phyloP scores from a whole-genome alignment of 2,329 filamentous ascomycete species.

The Stenocarpella maydis region DNA sequence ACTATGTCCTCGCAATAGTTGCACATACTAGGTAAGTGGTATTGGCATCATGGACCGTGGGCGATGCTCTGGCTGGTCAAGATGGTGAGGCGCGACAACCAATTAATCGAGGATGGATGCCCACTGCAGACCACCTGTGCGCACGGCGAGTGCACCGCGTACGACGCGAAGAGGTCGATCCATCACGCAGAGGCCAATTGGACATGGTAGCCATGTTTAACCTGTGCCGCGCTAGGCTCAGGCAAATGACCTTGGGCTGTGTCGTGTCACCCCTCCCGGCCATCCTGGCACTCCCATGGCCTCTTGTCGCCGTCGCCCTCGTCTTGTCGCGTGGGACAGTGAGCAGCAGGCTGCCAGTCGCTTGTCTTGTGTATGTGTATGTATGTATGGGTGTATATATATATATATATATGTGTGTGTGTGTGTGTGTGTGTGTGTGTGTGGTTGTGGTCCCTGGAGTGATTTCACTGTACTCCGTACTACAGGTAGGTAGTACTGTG shows the following conservation, averaged over 20 bases:
- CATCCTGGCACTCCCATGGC: background rate
- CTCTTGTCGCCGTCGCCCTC: background rate
- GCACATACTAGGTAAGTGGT: too few relatives aligned
- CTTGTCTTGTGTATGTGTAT: too few relatives aligned
- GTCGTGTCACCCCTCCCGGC: constrained; percentile 27
- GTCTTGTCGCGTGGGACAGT: background rate
- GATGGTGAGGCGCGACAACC: background rate
- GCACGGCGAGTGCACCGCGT: too few relatives aligned
- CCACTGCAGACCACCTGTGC: background rate
- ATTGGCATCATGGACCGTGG: background rate
- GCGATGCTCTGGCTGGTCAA: background rate
- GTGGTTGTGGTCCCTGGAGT: too few relatives aligned
- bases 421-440: too few relatives aligned
- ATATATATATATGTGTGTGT: too few relatives aligned
- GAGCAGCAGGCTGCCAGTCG: background rate
- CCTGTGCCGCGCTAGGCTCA: constrained; percentile 34
- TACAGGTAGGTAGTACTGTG: too few relatives aligned
- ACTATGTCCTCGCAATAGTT: too few relatives aligned
- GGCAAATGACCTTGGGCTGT: constrained; percentile 19
- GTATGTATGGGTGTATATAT: too few relatives aligned
- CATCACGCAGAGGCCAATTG: constrained; percentile 31
- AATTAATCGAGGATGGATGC: background rate
- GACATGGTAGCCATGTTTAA: constrained; percentile 17
- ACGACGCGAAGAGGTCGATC: constrained; percentile 30
- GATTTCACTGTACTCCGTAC: background rate